phyloP scores from a whole-genome alignment of 345 rosid genomes.

The Linum lewisii region DNA sequence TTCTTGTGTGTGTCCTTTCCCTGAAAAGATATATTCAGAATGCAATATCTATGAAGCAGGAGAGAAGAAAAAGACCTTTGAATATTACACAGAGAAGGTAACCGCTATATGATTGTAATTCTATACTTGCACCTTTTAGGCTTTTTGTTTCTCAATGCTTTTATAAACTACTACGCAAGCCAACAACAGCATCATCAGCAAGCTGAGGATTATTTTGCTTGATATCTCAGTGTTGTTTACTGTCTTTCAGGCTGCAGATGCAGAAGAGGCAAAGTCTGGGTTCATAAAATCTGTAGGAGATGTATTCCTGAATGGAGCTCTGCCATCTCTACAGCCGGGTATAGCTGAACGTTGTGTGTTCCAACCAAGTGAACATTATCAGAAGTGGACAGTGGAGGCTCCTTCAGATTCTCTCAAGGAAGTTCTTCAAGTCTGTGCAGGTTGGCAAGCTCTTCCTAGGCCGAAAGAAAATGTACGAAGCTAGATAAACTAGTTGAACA shows the following conservation, averaged over 20 bases:
- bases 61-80: constrained; percentile 75
- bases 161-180: too few species aligned
- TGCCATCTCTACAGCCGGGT: constrained; percentile 29
- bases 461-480: constrained; percentile 21
- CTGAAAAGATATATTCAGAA: constrained; percentile 83
- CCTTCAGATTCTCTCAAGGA: constrained; percentile 47
- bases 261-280: constrained; percentile 46
- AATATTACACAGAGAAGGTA: constrained; percentile 75
- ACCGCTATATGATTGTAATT: background rate
- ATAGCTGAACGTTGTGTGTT: constrained; percentile 31
- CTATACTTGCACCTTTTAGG: background rate
- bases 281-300: constrained; percentile 52
- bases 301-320: constrained; percentile 49
- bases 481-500: constrained; percentile 8
- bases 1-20: background rate
- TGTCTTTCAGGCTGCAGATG: constrained; percentile 42
- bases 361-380: constrained; percentile 49
- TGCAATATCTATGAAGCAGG: constrained; percentile 95
- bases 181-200: background rate
- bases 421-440: constrained; percentile 41
- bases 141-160: background rate
- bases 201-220: constrained; percentile 2
- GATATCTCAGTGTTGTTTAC: constrained; percentile 6
- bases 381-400: constrained; percentile 48
- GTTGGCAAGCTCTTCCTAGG: constrained; percentile 53